phyloP scores from a whole-genome alignment of 371 early-diverging fungal species.

The Amoeboaphelidium protococcarum region DNA sequence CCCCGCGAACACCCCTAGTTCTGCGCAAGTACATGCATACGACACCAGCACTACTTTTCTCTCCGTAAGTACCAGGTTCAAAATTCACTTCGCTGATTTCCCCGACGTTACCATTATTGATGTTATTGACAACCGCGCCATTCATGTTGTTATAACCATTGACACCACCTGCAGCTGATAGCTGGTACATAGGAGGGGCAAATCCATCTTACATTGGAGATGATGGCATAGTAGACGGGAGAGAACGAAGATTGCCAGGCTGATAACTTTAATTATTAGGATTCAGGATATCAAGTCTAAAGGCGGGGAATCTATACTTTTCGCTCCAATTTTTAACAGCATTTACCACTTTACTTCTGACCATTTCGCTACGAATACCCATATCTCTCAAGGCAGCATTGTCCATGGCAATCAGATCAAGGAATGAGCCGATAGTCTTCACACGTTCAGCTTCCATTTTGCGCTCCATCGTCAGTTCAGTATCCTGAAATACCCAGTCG shows the following conservation, averaged over 20 bases:
- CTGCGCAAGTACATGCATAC: background rate
- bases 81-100: background rate
- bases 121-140: no score
- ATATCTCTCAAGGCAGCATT: background rate
- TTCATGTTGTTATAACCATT: no score
- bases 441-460: background rate
- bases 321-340: background rate
- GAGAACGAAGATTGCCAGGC: background rate
- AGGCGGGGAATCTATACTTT: background rate
- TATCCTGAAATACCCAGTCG: background rate
- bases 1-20: background rate
- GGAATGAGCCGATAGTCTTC: background rate
- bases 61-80: background rate
- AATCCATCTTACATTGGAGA: background rate
- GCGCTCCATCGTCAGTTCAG: background rate
- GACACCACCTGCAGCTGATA: background rate
- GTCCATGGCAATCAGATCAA: background rate
- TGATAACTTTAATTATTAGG: background rate
- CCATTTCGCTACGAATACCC: background rate
- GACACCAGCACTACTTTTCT: background rate
- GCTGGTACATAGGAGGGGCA: background rate
- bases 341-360: background rate
- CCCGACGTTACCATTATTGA: background rate
- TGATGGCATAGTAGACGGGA: background rate
- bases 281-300: background rate